Evolutionary conservation across 495 filamentous ascomycete genomes (phyloP).

Genomic region (Xylaria longipes): DNA sequence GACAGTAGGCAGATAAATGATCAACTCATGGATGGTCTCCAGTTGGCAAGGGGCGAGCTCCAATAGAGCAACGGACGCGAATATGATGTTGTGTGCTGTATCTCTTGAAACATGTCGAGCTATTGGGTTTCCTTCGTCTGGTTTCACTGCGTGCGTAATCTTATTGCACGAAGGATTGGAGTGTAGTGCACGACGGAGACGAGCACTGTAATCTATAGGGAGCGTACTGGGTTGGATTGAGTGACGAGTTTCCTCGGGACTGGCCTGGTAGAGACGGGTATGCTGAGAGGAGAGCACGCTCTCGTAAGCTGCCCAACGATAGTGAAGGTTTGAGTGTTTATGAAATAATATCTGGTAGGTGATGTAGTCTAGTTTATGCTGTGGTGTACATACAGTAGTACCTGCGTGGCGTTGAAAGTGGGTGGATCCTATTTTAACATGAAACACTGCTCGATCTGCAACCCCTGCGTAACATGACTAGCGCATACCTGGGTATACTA

Average conservation of each 20-base stretch:
- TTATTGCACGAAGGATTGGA: not conserved
- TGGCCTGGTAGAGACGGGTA: not conserved
- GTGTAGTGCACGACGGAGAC: not conserved
- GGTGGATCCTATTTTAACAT: conserved; percentile 26
- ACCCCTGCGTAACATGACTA: conserved; percentile 15
- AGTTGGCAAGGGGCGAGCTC: not conserved
- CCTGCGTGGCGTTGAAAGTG: conserved; percentile 10
- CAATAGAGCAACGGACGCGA: not conserved
- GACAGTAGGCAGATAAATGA: not conserved
- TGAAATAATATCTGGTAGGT: not conserved
- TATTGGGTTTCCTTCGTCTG: conserved; percentile 4
- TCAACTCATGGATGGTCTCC: conserved; percentile 3
- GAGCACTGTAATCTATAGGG: not conserved
- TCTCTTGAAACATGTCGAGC: conserved; percentile 15
- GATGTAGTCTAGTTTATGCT: not conserved
- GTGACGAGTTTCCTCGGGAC: not conserved
- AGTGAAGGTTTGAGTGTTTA: not conserved
- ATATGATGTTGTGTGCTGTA: not conserved
- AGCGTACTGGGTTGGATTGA: not conserved
- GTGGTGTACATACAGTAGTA: too few relatives aligned
- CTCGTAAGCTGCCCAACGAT: not conserved
- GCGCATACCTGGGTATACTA: too few relatives aligned
- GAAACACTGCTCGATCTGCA: conserved; percentile 25
- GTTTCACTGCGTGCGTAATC: conserved; percentile 12
- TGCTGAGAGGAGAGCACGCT: not conserved